phyloP scores from a whole-genome alignment of 345 rosid species.

The Camelina sativa region DNA sequence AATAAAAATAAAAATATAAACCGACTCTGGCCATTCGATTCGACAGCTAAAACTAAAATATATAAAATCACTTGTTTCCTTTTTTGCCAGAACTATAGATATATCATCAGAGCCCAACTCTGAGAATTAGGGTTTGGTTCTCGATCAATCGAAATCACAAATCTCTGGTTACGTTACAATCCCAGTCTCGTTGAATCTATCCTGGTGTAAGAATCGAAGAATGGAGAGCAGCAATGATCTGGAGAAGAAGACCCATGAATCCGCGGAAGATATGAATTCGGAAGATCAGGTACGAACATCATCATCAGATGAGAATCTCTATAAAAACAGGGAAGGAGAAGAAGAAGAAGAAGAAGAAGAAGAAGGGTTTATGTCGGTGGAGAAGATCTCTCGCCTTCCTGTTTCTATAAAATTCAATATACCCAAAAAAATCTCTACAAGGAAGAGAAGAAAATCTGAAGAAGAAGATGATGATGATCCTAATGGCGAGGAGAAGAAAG shows the following conservation, averaged over 20 bases:
- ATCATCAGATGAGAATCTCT: conserved; percentile 12
- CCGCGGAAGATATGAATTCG: conserved; percentile 9
- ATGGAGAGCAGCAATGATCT: conserved; percentile 24
- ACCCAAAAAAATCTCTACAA: conserved; percentile 30
- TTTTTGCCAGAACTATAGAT: background rate
- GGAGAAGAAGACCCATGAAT: conserved; percentile 18
- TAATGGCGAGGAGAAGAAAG: background rate
- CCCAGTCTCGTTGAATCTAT: background rate
- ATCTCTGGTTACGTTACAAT: conserved; percentile 1
- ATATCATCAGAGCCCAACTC: no score
- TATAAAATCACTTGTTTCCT: background rate
- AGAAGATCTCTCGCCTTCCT: conserved; percentile 2
- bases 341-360: conserved; percentile 24
- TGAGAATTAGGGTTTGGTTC: conserved; percentile 23
- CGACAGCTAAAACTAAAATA: no score
- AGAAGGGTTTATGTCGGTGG: conserved; percentile 4
- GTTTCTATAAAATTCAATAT: background rate
- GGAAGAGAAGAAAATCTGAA: conserved; percentile 6
- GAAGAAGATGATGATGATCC: background rate
- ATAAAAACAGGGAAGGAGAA: conserved; percentile 13
- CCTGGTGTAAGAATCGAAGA: conserved; percentile 3
- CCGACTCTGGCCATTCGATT: background rate
- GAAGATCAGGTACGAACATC: conserved; percentile 10
- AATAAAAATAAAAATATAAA: background rate
- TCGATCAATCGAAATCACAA: background rate